phyloP scores from a whole-genome alignment of 805 yeast species.

The Huiozyma sinensis region DNA sequence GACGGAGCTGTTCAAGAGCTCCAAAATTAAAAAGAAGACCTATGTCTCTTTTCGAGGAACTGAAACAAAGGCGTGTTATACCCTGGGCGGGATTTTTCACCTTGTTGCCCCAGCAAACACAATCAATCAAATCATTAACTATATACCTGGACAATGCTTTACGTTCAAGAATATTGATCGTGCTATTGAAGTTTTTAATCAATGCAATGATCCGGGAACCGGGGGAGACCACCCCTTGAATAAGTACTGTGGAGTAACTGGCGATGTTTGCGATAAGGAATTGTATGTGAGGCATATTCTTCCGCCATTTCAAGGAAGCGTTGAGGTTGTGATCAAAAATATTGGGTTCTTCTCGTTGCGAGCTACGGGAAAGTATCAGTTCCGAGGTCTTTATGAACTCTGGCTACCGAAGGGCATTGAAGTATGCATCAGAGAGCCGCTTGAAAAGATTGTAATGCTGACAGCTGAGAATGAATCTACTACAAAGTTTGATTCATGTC shows the following conservation, averaged over 20 bases:
- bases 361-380: slow-evolving; percentile 42
- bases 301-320: slow-evolving; percentile 61
- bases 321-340: slow-evolving; percentile 56
- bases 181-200: slow-evolving; percentile 24
- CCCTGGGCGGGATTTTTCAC: slow-evolving; percentile 54
- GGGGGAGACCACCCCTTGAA: slow-evolving; percentile 22
- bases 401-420: slow-evolving; percentile 48
- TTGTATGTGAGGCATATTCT: slow-evolving; percentile 37
- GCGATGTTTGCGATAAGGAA: slow-evolving; percentile 8
- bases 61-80: slow-evolving; percentile 32
- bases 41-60: slow-evolving; percentile 32
- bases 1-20: slow-evolving; percentile 24
- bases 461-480: slow-evolving; percentile 29
- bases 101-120: slow-evolving; percentile 43
- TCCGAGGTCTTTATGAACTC: slow-evolving; percentile 33
- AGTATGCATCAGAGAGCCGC: slow-evolving; percentile 44
- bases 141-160: slow-evolving; percentile 33
- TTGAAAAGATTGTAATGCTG: slow-evolving; percentile 21
- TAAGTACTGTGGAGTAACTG: slow-evolving; percentile 22
- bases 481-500: slow-evolving; percentile 16
- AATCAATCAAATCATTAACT: slow-evolving; percentile 38
- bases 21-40: slow-evolving; percentile 21
- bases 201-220: slow-evolving; percentile 7
- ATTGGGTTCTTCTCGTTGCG: slow-evolving; percentile 52
- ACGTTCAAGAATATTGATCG: slow-evolving; percentile 25